A percentile compares a stretch with the other conserved stretches of the same genome.
These are phyloP conservation scores for Backusella westeae DNA, from an alignment of 192 early-diverging fungal species.

Conservation along the genomic window DNA sequence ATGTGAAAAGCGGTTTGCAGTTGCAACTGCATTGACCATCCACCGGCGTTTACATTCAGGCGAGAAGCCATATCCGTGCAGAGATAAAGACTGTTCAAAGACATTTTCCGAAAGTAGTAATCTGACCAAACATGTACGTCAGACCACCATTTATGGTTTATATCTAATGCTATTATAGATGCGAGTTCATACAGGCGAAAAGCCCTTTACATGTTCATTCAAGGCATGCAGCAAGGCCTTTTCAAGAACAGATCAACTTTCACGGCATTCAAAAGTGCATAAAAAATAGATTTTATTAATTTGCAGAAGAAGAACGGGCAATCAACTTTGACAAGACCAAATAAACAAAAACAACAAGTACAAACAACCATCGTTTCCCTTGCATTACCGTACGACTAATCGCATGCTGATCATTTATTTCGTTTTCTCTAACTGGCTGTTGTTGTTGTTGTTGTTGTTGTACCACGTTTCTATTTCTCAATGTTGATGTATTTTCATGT, in stretches of 20 bases:
- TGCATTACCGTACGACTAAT: slow-evolving; percentile 40
- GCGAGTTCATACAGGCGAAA: slow-evolving; percentile 65
- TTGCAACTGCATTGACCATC: slow-evolving; percentile 67
- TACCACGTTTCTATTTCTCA: slow-evolving; percentile 9
- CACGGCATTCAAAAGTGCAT: slow-evolving; percentile 25
- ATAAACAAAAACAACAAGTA: slow-evolving; percentile 57
- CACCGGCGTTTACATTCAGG: slow-evolving; percentile 68
- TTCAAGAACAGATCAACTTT: slow-evolving; percentile 52
- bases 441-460: slow-evolving; percentile 16
- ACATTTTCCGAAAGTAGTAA: slow-evolving; percentile 57
- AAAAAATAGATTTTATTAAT: background rate
- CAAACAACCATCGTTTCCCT: slow-evolving; percentile 56
- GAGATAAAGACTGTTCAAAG: slow-evolving; percentile 50
- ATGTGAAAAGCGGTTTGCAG: slow-evolving; percentile 67
- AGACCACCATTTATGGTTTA: background rate
- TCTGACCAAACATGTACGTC: slow-evolving; percentile 50
- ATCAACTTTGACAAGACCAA: slow-evolving; percentile 49
- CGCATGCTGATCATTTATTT: slow-evolving; percentile 13
- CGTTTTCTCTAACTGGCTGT: slow-evolving; percentile 27
- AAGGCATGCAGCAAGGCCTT: slow-evolving; percentile 48
- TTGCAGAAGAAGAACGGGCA: slow-evolving; percentile 24
- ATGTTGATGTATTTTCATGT: background rate
- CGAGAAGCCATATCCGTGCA: slow-evolving; percentile 54
- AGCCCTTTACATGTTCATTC: slow-evolving; percentile 63
- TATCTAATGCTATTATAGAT: slow-evolving; percentile 22